Conservation (phyloP, 352 stramenopile species). For the Globisporangium uncinulatum region DNA sequence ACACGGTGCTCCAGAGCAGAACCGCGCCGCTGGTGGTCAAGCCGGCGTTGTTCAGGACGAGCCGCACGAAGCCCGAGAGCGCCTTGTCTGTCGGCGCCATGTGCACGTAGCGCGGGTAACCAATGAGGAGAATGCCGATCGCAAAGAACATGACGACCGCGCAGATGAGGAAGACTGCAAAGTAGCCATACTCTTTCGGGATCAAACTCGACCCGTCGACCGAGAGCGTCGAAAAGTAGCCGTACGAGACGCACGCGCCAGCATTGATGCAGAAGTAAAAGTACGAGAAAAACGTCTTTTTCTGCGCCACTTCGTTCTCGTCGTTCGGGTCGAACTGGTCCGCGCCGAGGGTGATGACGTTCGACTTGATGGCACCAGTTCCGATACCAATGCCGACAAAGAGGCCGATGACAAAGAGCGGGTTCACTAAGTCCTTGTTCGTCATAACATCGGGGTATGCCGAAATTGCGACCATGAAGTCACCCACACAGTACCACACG, state of each 20-base stretch:
- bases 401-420: conserved; percentile 67
- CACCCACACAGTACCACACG: conserved; percentile 68
- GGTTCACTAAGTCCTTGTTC: conserved; percentile 43
- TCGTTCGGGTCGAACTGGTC: conserved; percentile 87
- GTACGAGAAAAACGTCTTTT: conserved; percentile 87
- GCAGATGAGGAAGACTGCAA: conserved; percentile 82
- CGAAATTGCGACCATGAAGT: conserved; percentile 59
- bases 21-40: conserved; percentile 72
- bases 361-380: conserved; percentile 83
- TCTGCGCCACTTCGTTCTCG: conserved; percentile 70
- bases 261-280: conserved; percentile 93
- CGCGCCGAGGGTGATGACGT: conserved; percentile 81
- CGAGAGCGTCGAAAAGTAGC: conserved; percentile 84
- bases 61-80: conserved; percentile 61
- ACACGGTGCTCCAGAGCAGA: conserved; percentile 61
- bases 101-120: conserved; percentile 59
- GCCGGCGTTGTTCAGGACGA: conserved; percentile 60
- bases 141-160: conserved; percentile 76
- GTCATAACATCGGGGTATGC: conserved; percentile 49
- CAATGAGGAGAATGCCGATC: conserved; percentile 59
- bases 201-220: conserved; percentile 77
- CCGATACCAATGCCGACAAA: conserved; percentile 71
- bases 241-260: conserved; percentile 88
- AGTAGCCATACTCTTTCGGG: conserved; percentile 81
- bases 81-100: conserved; percentile 68